Percentiles rank a stretch among this genome's conserved stretches.
These are phyloP conservation scores for Ceratocystis colombiana DNA, from an alignment of 2,329 filamentous ascomycete species.

Conservation along the genomic window DNA sequence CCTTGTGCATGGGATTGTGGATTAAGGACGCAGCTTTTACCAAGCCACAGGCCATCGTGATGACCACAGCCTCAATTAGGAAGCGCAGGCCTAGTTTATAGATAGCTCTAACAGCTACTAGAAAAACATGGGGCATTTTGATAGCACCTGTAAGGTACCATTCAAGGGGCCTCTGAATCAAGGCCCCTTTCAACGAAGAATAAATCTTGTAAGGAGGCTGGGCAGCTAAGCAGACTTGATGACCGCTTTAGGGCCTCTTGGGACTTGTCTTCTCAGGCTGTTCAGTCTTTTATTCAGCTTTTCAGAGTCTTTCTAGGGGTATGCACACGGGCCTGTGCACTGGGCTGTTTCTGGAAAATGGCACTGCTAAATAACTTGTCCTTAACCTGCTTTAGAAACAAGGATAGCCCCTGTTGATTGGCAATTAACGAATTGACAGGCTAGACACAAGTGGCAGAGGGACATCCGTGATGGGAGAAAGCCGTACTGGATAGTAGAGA, in stretches of 20 bases:
- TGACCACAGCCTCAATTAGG: neutral
- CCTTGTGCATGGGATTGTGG: neutral
- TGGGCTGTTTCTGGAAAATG: neutral
- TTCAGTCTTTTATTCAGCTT: neutral
- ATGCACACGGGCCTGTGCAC: neutral
- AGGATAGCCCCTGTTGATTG: neutral
- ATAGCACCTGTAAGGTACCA: neutral
- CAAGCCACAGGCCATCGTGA: neutral
- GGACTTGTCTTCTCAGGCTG: neutral
- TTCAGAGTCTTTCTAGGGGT: too few species aligned
- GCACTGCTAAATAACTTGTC: neutral
- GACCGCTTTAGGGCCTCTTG: neutral
- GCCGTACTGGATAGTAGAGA: neutral
- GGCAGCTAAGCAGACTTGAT: neutral
- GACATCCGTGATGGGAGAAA: neutral
- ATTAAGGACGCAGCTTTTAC: neutral
- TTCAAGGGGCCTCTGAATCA: neutral
- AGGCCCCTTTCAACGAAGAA: neutral
- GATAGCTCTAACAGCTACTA: too few species aligned
- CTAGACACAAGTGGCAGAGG: neutral
- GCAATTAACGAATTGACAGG: slow-evolving; percentile 1
- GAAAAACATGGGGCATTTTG: neutral
- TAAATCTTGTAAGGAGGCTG: neutral
- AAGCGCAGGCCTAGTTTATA: neutral
- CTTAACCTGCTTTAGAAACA: neutral